phyloP scores from a whole-genome alignment of 441 rosid genomes.

The Brassica hybrid region DNA sequence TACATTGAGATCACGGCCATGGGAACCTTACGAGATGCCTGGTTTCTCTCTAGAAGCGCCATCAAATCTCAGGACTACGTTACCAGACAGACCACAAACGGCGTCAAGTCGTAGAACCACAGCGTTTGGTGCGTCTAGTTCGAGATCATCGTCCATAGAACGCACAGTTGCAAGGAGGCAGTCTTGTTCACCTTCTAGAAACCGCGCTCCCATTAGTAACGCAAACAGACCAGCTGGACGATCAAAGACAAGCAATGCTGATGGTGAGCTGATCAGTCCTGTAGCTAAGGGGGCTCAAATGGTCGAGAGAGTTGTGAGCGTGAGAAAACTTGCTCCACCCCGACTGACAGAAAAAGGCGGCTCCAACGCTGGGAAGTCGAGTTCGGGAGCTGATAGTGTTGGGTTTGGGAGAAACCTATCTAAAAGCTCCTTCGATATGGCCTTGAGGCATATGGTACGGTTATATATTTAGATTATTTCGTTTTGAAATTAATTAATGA shows the following conservation, averaged over 20 bases:
- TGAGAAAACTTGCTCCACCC: slow-evolving; percentile 74
- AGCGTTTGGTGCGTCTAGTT: slow-evolving; percentile 38
- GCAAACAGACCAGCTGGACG: slow-evolving; percentile 36
- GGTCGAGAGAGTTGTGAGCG: slow-evolving; percentile 76
- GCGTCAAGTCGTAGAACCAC: slow-evolving; percentile 65
- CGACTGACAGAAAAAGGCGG: slow-evolving; percentile 46
- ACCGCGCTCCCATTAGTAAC: slow-evolving; percentile 26
- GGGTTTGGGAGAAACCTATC: slow-evolving; percentile 75
- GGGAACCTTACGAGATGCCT: slow-evolving; percentile 98
- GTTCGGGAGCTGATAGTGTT: slow-evolving; percentile 44
- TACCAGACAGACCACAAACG: slow-evolving; percentile 70
- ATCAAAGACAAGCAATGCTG: slow-evolving; percentile 15
- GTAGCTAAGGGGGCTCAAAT: slow-evolving; percentile 62
- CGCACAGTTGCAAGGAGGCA: slow-evolving; percentile 48
- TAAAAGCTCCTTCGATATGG: slow-evolving; percentile 87
- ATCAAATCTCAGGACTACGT: slow-evolving; percentile 82
- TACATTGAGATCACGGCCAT: slow-evolving; percentile 68
- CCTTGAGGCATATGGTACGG: slow-evolving; percentile 78
- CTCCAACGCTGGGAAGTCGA: slow-evolving; percentile 22
- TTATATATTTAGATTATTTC: background rate
- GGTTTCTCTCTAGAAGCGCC: slow-evolving; percentile 93
- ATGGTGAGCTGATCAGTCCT: slow-evolving; percentile 50
- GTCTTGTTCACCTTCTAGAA: slow-evolving; percentile 57
- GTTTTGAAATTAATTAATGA: background rate
- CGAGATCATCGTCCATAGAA: slow-evolving; percentile 41